Conservation (phyloP, 2,329 filamentous ascomycete genomes). For the Fusarium nodosum region DNA sequence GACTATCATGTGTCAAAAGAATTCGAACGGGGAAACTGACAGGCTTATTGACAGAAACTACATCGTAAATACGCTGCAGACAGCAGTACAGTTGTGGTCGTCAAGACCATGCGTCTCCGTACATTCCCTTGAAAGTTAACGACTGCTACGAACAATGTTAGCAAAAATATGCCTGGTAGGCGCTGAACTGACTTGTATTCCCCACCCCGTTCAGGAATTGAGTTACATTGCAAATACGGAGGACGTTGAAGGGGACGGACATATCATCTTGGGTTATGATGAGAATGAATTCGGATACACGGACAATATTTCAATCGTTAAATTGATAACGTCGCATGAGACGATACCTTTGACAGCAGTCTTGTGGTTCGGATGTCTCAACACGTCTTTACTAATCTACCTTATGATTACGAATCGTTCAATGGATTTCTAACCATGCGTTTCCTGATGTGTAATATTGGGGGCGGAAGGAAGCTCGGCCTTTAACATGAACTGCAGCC, state of each 20-base stretch:
- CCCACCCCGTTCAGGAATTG: neutral
- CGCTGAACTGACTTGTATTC: neutral
- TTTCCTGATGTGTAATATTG: neutral
- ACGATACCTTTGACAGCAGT: neutral
- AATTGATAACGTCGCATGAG: neutral
- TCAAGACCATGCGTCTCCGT: neutral
- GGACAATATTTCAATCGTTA: too few relatives aligned
- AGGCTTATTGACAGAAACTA: neutral
- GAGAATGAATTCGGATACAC: neutral
- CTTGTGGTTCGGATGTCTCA: neutral
- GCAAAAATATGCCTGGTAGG: neutral
- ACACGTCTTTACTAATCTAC: neutral
- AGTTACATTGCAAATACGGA: fast-evolving
- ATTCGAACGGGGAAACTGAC: too few relatives aligned
- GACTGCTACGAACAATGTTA: neutral
- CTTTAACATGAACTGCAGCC: too few relatives aligned
- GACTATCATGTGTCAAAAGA: too few relatives aligned
- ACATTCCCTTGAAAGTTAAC: neutral
- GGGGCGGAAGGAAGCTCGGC: too few relatives aligned
- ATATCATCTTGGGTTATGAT: too few relatives aligned
- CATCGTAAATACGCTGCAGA: neutral
- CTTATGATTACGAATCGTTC: neutral
- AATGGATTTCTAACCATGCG: neutral
- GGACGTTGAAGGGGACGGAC: too few relatives aligned
- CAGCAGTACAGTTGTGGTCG: slow-evolving; percentile 14